Evolutionary conservation across 1,284 basidiomycete species (phyloP).

Genomic region (Tilletia indica): DNA sequence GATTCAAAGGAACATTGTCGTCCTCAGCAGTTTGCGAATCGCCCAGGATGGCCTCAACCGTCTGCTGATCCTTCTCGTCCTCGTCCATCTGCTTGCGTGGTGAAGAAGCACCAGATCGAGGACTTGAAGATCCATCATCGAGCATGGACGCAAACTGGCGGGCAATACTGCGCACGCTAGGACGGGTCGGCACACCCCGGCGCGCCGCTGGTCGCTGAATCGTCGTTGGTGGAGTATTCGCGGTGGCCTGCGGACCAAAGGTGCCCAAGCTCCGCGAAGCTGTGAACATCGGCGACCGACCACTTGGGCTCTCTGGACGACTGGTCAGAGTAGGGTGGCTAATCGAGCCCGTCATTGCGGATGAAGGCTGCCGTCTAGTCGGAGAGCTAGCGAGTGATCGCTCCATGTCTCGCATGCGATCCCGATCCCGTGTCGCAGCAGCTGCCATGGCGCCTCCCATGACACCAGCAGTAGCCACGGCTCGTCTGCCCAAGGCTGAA

Average conservation of each 20-base stretch:
- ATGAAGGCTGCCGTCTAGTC: slow-evolving; percentile 5
- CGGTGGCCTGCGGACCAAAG: slow-evolving; percentile 6
- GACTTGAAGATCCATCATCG: slow-evolving; percentile 15
- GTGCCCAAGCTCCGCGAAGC: slow-evolving; percentile 1
- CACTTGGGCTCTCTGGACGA: neutral
- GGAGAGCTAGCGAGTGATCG: slow-evolving; percentile 10
- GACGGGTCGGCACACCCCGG: slow-evolving; percentile 3
- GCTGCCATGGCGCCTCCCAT: slow-evolving; percentile 11
- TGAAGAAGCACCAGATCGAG: neutral
- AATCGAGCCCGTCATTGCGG: neutral
- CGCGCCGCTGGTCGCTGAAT: neutral
- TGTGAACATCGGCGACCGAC: slow-evolving; percentile 4
- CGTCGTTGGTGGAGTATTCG: slow-evolving; percentile 8
- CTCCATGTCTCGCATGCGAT: slow-evolving; percentile 2
- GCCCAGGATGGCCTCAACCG: neutral
- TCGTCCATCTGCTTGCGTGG: neutral
- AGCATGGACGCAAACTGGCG: slow-evolving; percentile 16
- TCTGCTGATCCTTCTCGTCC: neutral
- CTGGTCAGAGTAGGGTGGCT: neutral
- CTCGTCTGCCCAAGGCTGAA: neutral
- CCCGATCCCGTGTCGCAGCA: neutral
- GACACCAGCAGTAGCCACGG: slow-evolving; percentile 8
- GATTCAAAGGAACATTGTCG: neutral
- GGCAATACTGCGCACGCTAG: slow-evolving; percentile 9
- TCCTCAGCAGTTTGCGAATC: neutral